Evolutionary conservation across 805 yeast species (phyloP).

Genomic region (Saccharomycopsis fermentans): DNA sequence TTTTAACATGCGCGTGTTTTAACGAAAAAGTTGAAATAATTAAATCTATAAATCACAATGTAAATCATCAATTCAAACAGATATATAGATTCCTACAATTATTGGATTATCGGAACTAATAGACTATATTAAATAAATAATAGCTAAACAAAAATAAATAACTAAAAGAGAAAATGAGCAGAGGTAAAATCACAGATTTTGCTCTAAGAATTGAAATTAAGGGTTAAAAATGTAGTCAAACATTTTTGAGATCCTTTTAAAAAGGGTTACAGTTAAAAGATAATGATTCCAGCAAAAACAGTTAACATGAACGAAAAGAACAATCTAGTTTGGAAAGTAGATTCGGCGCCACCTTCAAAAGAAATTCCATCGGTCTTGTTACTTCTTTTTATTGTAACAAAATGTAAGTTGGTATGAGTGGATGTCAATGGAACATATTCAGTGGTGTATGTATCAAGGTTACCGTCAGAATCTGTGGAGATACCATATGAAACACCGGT

Average conservation of each 20-base stretch:
- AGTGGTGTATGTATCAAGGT: conserved; percentile 15
- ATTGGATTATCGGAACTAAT: not conserved
- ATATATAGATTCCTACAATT: not conserved
- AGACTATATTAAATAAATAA: not conserved
- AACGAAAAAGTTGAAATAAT: not conserved
- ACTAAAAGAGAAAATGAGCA: not conserved
- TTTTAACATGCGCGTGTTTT: not conserved
- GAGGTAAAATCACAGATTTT: not conserved
- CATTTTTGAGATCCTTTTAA: not conserved
- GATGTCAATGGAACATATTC: conserved; percentile 16
- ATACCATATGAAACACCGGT: conserved; percentile 16
- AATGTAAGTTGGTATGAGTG: conserved; percentile 15
- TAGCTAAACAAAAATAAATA: not conserved
- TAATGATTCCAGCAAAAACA: not conserved
- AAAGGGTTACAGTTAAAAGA: not conserved
- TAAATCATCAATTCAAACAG: no score
- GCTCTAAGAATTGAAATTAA: not conserved
- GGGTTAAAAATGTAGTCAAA: not conserved
- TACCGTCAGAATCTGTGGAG: conserved; percentile 3
- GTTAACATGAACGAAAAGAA: not conserved
- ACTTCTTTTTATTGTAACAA: conserved; percentile 13
- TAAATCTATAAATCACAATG: no score
- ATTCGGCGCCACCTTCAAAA: conserved; percentile 5
- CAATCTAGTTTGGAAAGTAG: not conserved
- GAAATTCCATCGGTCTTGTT: conserved; percentile 4